These are phyloP conservation scores for Phanerochaete sordida DNA, from an alignment of 768 basidiomycete species.

Conservation along the genomic window DNA sequence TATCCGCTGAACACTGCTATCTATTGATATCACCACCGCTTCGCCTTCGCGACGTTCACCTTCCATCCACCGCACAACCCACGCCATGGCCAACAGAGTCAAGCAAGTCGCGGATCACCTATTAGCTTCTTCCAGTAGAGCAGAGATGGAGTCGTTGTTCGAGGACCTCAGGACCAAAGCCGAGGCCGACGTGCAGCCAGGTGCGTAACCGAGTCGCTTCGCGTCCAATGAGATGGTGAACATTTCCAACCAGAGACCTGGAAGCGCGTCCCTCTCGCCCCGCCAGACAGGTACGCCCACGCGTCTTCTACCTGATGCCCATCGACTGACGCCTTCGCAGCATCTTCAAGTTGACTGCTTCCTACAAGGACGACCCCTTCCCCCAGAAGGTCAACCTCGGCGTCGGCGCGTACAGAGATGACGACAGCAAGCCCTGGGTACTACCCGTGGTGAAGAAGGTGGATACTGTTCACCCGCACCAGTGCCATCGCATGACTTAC, in stretches of 20 bases:
- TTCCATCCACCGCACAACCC: conserved; percentile 10
- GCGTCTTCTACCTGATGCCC: conserved; percentile 2
- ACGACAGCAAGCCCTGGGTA: conserved; percentile 86
- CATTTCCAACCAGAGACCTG: conserved; percentile 53
- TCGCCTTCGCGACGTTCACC: conserved; percentile 33
- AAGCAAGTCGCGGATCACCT: conserved; percentile 59
- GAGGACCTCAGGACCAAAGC: conserved; percentile 18
- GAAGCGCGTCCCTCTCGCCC: conserved; percentile 76
- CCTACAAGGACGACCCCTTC: conserved; percentile 78
- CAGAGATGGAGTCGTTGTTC: too few relatives aligned
- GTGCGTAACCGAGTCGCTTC: conserved; percentile 33
- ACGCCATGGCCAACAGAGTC: conserved; percentile 40
- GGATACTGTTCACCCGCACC: conserved; percentile 9
- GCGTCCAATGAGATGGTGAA: conserved; percentile 10
- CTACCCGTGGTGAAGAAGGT: conserved; percentile 91
- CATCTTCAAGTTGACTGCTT: conserved; percentile 88
- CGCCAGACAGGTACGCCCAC: conserved; percentile 70
- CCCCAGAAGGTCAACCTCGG: conserved; percentile 86
- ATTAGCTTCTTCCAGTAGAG: conserved; percentile 24
- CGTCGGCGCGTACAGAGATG: conserved; percentile 90
- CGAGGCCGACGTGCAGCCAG: conserved; percentile 32
- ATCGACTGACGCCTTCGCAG: conserved; percentile 33
- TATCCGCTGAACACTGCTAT: conserved; percentile 9
- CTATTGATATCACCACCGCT: background rate
- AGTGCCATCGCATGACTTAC: background rate